Conservation (phyloP, 257 asterid genomes). For the Primulina tabacum region DNA sequence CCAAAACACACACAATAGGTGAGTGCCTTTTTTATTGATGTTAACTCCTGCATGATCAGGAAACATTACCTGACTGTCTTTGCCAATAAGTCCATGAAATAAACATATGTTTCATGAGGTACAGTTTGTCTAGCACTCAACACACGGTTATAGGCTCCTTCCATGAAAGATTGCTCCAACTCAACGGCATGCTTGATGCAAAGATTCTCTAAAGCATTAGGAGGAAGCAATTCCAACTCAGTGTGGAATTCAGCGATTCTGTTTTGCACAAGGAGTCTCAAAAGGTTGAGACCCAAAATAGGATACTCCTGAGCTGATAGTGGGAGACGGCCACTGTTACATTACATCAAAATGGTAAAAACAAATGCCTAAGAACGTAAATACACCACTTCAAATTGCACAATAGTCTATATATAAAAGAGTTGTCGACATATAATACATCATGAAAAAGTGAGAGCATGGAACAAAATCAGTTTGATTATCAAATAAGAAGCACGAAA, state of each 20-base stretch:
- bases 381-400: background rate
- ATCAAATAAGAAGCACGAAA: background rate
- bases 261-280: constrained; percentile 95
- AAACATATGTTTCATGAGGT: constrained; percentile 82
- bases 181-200: constrained; percentile 96
- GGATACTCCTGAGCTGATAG: constrained; percentile 87
- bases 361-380: background rate
- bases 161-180: constrained; percentile 96
- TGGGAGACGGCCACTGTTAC: constrained; percentile 69
- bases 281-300: constrained; percentile 91
- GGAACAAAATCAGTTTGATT: background rate
- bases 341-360: constrained; percentile 26
- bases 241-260: constrained; percentile 97
- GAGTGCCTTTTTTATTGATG: background rate
- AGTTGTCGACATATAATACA: background rate
- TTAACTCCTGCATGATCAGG: background rate
- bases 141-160: constrained; percentile 96
- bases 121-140: constrained; percentile 85
- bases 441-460: background rate
- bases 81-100: constrained; percentile 94
- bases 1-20: background rate
- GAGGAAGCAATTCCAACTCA: constrained; percentile 80
- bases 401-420: background rate
- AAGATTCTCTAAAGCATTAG: constrained; percentile 77
- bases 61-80: constrained; percentile 81